Base-by-base conservation (phyloP, 192 early-diverging fungal species). In the Mortierella alpina region DNA sequence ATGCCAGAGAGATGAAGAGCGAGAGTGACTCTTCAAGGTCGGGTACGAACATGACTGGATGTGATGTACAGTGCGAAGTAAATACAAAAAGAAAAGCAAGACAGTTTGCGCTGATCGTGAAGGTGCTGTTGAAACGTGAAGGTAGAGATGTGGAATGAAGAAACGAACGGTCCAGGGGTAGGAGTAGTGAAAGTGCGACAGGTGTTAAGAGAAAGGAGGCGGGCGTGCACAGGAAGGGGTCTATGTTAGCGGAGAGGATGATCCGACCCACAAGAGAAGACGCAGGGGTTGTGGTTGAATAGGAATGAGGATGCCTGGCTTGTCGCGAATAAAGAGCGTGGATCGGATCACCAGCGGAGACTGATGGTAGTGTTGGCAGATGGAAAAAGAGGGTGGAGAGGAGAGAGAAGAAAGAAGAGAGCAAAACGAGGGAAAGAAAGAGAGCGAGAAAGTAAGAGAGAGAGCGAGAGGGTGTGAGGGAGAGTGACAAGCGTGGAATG, bases 1-100 rank as follows among this genome's bases (percentile, higher is more conserved):
- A 86, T 18, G 79, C 44, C 52, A 83, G 74, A 23, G 77, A 83
- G 18, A 73, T 80, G 50, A 86, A 73, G 52, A 73, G 71, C 55
- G 71, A 73, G 8, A 23, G 22, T 5, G 71, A 48, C 56, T 73
- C 71, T 59, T 45, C 53, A n/a, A 46, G 31, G 18, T 73, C 71
- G 55, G 71, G 71, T 12, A 50, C 1, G 31, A 44, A 65, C 63
- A 72, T 72, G 7, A n/a, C 54, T 42, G 51, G 41, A 46, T 52
- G 52, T 47, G 17, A 48, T 41, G n/a, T 14, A 18, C 9, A 60
- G 51, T 20, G 47, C 15, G 7, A 17, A 20, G 11, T 17, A 9
- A n/a, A 54, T 20, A 15, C 14, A 54, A n/a, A 11, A 48, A 11
- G 11, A 22, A 48, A 20, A 18, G 61, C 15, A 20, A 6, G 7